A percentile compares a stretch with the other conserved stretches of the same genome.
phyloP scores from a whole-genome alignment of 495 filamentous ascomycete genomes.

The Neurospora sp. region DNA sequence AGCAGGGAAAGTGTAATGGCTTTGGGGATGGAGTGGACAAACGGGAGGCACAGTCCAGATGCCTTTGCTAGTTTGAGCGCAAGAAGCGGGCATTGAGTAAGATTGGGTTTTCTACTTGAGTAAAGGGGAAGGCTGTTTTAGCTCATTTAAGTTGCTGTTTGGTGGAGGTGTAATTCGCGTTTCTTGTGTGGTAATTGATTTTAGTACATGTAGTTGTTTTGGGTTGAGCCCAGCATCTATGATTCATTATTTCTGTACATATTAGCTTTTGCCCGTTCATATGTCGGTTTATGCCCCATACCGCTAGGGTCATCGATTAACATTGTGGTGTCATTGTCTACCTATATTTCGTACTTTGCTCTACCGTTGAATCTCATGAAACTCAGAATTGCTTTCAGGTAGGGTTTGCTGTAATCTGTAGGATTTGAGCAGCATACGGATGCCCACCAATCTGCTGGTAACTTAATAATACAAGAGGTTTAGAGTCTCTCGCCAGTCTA shows the following conservation, averaged over 20 bases:
- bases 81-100: constrained; percentile 9
- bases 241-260: background rate
- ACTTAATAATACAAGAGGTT: too few relatives aligned
- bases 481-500: too few relatives aligned
- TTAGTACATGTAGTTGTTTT: background rate
- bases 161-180: background rate
- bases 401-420: too few relatives aligned
- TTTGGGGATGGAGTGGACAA: constrained; percentile 53
- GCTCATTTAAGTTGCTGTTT: background rate
- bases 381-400: too few relatives aligned
- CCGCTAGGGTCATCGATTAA: background rate
- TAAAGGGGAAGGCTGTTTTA: background rate
- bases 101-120: background rate
- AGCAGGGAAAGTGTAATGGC: constrained; percentile 88
- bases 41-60: constrained; percentile 86
- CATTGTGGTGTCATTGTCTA: background rate
- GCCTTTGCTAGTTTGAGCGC: constrained; percentile 93
- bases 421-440: too few relatives aligned
- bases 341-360: background rate
- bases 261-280: background rate
- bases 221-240: background rate
- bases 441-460: too few relatives aligned
- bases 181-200: background rate
- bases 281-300: background rate
- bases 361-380: too few relatives aligned